Evolutionary conservation across 805 yeast species (phyloP).

Genomic region (Gaillardinia entomophila): DNA sequence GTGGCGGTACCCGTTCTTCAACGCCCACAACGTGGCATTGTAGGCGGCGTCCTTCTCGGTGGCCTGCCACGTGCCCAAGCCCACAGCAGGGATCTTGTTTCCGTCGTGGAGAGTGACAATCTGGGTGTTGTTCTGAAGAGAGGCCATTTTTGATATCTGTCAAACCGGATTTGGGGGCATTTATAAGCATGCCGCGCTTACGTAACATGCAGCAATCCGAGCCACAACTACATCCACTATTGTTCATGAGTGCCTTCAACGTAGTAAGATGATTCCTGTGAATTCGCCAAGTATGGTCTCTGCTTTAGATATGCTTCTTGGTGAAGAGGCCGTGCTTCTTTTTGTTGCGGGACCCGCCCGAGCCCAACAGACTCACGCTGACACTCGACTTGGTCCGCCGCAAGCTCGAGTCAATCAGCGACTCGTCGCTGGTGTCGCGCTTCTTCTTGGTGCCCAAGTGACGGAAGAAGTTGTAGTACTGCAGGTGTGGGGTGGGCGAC

Average conservation of each 20-base stretch:
- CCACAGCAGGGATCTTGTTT: constrained; percentile 55
- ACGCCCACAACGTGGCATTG: constrained; percentile 54
- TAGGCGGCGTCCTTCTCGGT: constrained; percentile 44
- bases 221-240: too few relatives aligned
- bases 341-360: constrained; percentile 10
- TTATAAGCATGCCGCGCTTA: too few relatives aligned
- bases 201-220: too few relatives aligned
- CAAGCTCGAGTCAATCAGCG: constrained; percentile 4
- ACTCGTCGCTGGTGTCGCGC: constrained; percentile 5
- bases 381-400: constrained; percentile 10
- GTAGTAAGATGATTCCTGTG: too few relatives aligned
- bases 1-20: constrained; percentile 66
- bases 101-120: constrained; percentile 55
- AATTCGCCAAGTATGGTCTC: too few relatives aligned
- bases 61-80: constrained; percentile 72
- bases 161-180: too few relatives aligned
- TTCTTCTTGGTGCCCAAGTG: constrained; percentile 10
- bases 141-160: too few relatives aligned
- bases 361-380: constrained; percentile 14
- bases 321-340: constrained; percentile 14
- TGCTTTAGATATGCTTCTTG: constrained; percentile 3
- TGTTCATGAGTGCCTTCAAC: too few relatives aligned
- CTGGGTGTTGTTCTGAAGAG: constrained; percentile 1
- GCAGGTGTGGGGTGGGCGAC: constrained; percentile 1
- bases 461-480: constrained; percentile 15